Evolutionary conservation across 352 stramenopile species (phyloP).

Genomic region (Pythium guiyangense): DNA sequence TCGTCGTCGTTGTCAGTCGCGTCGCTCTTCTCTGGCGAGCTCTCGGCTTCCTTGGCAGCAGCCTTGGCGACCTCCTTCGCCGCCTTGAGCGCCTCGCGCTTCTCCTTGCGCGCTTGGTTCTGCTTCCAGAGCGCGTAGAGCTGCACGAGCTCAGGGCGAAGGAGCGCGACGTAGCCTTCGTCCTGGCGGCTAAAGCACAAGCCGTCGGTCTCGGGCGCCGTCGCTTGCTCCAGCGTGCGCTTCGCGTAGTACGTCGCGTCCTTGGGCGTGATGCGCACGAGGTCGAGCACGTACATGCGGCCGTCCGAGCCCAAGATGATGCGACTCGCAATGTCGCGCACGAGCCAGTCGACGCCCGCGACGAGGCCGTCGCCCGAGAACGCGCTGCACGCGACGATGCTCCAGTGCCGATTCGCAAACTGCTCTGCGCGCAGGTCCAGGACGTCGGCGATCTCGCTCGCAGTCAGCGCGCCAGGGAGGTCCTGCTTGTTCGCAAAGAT

Average conservation of each 20-base stretch:
- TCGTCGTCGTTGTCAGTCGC: constrained; percentile 22
- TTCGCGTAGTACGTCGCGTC: constrained; percentile 91
- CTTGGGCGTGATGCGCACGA: constrained; percentile 92
- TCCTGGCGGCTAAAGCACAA: constrained; percentile 66
- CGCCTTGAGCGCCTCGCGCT: constrained; percentile 42
- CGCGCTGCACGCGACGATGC: constrained; percentile 95
- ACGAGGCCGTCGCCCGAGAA: constrained; percentile 94
- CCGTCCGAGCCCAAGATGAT: constrained; percentile 96
- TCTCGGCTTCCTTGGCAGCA: constrained; percentile 23
- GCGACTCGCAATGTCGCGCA: constrained; percentile 93
- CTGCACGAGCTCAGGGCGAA: constrained; percentile 92
- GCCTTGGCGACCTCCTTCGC: constrained; percentile 44
- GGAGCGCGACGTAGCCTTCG: constrained; percentile 87
- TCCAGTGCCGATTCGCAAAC: constrained; percentile 85
- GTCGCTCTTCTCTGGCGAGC: constrained; percentile 24
- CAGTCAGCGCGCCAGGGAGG: constrained; percentile 9
- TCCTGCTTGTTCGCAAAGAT: constrained; percentile 99
- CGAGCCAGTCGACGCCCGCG: constrained; percentile 98
- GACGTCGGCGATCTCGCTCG: constrained; percentile 72
- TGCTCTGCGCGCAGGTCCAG: constrained; percentile 81
- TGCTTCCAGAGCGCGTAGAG: constrained; percentile 90
- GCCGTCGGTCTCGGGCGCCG: constrained; percentile 28
- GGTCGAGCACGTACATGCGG: constrained; percentile 93
- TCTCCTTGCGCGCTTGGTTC: constrained; percentile 63
- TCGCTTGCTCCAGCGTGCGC: background rate